Base-by-base conservation (phyloP, 2,329 filamentous ascomycete species). In the Phoma sp. region DNA sequence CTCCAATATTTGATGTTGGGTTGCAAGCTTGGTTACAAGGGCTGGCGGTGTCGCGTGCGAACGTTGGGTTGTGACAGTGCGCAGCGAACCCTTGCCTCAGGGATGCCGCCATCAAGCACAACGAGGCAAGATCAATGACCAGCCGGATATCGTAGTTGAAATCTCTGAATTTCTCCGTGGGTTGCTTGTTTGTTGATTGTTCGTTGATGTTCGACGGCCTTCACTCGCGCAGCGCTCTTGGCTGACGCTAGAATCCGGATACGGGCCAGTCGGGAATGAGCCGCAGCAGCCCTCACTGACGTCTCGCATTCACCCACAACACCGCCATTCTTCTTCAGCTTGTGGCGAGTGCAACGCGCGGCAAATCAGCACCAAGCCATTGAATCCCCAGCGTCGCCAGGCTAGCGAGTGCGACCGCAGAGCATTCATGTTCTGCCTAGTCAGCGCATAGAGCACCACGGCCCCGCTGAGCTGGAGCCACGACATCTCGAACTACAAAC, bases 371-470 rank as follows among this genome's bases (percentile, higher is more conserved):
- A 40, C 29, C 43, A 26, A 37, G 48, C 43, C 34, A 48, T 45
- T 47, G 45, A 14, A 34, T 29, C 38, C 14, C 42, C 46, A 42
- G 55, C 47, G 42, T 47, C 40, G 43, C 42, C 15, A 39, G 50
- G 43, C 56, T 17, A 29, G 42, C 45, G 42, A 42, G 46, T 52
- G 52, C 47, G 49, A 56, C 39, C 50, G 53, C 58, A 52, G 52
- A 30, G 54, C 52, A 56, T 63, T 57, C 60, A 69, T 72, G 67
- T 68, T 66, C 65, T 67, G 66, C 67, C 64, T 67, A 60, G 49
- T 42, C 56, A 39, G 53, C 57, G 53, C 48, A 55, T 59, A 56
- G 53, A 51, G 48, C 55, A 42, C 54, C 28, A 59, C 56, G 54
- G 59, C 66, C 68, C 67, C 64, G 60, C 67, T 65, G 65, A 65